A percentile compares a stretch with the other conserved stretches of the same genome.
Conservation (phyloP, 2,329 filamentous ascomycete species). For the Huntiella abstrusa region DNA sequence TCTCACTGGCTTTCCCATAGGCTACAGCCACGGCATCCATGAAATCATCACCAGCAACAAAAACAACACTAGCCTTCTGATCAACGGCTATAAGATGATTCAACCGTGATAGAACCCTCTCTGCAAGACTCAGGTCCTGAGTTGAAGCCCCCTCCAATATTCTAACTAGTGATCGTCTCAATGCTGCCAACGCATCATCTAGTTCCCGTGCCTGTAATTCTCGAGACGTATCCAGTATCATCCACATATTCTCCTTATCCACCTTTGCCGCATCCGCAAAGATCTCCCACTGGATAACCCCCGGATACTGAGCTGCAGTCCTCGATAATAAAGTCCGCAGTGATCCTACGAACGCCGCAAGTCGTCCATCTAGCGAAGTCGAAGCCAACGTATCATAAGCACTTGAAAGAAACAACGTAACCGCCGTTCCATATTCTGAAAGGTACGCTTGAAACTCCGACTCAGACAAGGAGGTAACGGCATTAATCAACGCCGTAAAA, state of each 20-base stretch:
- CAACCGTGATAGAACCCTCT: constrained; percentile 36
- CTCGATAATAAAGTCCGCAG: not conserved
- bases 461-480: constrained; percentile 41
- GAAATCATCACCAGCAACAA: constrained; percentile 75
- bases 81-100: constrained; percentile 46
- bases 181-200: constrained; percentile 34
- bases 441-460: constrained; percentile 29
- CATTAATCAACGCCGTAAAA: constrained; percentile 50
- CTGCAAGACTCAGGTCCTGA: constrained; percentile 31
- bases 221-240: constrained; percentile 31
- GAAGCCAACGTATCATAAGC: constrained; percentile 39
- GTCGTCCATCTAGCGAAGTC: not conserved
- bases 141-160: constrained; percentile 37
- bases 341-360: not conserved
- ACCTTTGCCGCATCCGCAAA: constrained; percentile 54
- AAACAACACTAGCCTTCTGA: constrained; percentile 35
- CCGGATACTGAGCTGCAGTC: constrained; percentile 16
- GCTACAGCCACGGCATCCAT: constrained; percentile 54
- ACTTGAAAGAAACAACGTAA: constrained; percentile 39
- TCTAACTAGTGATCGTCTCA: constrained; percentile 44
- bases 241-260: constrained; percentile 32
- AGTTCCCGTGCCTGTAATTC: constrained; percentile 28
- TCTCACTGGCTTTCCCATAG: constrained; percentile 44
- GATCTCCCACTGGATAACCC: constrained; percentile 46
- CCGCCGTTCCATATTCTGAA: not conserved